Conservation (phyloP, 2,329 filamentous ascomycete species). For the Diaporthe capsici region DNA sequence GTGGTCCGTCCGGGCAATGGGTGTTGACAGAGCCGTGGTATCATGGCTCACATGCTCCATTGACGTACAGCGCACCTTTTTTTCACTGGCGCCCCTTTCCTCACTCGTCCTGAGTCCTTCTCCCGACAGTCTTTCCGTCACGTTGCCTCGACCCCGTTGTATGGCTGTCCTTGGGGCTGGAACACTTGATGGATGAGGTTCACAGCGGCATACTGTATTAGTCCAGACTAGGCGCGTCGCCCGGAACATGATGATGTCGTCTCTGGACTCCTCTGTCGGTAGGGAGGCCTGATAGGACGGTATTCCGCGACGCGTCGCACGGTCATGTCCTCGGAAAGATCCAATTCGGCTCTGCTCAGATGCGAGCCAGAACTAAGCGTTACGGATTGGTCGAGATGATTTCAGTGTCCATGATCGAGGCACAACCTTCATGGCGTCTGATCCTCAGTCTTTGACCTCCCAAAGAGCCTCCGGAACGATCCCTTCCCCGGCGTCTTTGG, state of each 20-base stretch:
- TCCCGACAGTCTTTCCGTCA: background rate
- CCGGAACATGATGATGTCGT: background rate
- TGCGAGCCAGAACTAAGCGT: background rate
- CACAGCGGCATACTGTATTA: background rate
- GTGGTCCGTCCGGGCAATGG: too few relatives aligned
- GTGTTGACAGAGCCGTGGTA: background rate
- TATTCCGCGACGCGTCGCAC: too few relatives aligned
- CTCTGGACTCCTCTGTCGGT: background rate
- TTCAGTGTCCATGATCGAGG: background rate
- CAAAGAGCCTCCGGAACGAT: conserved; percentile 44
- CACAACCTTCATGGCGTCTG: background rate
- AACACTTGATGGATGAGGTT: too few relatives aligned
- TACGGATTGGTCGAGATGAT: background rate
- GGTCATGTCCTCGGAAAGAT: background rate
- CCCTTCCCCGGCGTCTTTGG: conserved; percentile 53
- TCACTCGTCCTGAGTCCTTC: background rate
- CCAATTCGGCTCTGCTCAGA: background rate
- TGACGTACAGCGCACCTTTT: background rate
- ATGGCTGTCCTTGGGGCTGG: too few relatives aligned
- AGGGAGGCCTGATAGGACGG: background rate
- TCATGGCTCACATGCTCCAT: background rate
- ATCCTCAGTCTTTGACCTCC: conserved; percentile 47
- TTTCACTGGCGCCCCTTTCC: background rate
- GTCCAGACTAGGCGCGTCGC: too few relatives aligned
- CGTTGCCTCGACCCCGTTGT: background rate